Evolutionary conservation across 2,329 filamentous ascomycete species (phyloP), one percentile per base, ranked within the genome.

Genomic region (Teratosphaeria destructans): DNA sequence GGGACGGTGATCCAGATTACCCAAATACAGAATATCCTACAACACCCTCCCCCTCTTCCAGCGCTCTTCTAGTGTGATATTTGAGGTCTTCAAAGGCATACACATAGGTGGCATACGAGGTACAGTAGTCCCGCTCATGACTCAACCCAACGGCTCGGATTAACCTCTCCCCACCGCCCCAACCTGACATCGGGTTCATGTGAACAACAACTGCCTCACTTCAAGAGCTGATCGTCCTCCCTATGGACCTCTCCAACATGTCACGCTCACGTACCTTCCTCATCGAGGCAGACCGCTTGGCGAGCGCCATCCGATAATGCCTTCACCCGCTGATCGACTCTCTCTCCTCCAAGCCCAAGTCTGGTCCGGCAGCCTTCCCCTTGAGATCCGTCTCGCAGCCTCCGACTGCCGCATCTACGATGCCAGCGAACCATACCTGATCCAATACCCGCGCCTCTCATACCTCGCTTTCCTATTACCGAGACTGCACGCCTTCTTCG

Each of bases 381-480:
- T 87, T 34, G 80, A 85, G 67, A 85, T 87, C 60, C 74, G 76
- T 4, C 76, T 86, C 47, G 77, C 83, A 55, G 78, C 81, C 58
- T 77, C 78, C 49, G 84, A 86, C 69, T 85, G 82, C 68, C 78
- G 82, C 59, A 81, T 77, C 2, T 86, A 81, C 68, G 79, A 86
- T 66, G 73, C 82, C 52, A 80, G 80, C 16, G 82, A 85, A 63
- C 78, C 83, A 26, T 87, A 86, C 66, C 69, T 86, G 64, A 79
- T 88, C 61, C 81, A 84, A 54, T 81, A 80, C 58, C 83, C 85
- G 5, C 82, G 87, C 29, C 75, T 89, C 39, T 87, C 85, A 10
- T 89, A 89, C 74, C 77, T 89, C 0, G 84, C 85, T 5, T 81
- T 88, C 55, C 77, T 89, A 29, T 78, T 88, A 3, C 80, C 82